phyloP scores from a whole-genome alignment of 345 rosid species.

The Limnanthes douglasii region DNA sequence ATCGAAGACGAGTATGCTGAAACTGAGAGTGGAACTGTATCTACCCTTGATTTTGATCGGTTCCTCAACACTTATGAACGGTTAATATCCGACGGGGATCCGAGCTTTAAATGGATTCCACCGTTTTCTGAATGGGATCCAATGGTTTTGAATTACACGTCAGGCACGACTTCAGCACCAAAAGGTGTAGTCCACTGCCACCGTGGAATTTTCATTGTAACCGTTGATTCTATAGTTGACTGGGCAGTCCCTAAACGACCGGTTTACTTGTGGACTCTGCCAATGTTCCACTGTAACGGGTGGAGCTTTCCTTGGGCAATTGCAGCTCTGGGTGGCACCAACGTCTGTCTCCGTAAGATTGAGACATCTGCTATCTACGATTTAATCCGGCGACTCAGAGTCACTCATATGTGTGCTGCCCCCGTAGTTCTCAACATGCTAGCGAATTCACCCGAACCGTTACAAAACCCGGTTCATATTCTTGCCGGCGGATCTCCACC shows the following conservation, averaged over 20 bases:
- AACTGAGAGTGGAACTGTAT: too few species aligned
- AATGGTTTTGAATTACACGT: constrained; percentile 42
- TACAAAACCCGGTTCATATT: constrained; percentile 19
- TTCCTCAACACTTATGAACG: constrained; percentile 26
- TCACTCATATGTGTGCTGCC: constrained; percentile 53
- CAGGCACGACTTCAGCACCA: constrained; percentile 47
- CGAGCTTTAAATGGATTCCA: constrained; percentile 21
- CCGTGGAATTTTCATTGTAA: constrained; percentile 23
- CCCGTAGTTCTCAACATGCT: constrained; percentile 44
- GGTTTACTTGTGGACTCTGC: constrained; percentile 44
- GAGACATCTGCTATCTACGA: constrained; percentile 16
- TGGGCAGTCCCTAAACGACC: constrained; percentile 27
- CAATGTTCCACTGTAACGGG: constrained; percentile 52
- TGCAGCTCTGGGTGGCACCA: constrained; percentile 49
- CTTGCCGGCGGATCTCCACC: constrained; percentile 55
- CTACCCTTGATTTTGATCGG: background rate
- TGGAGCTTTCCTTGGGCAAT: constrained; percentile 46
- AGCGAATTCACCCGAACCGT: constrained; percentile 14
- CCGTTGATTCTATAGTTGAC: constrained; percentile 21
- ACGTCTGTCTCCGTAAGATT: constrained; percentile 33
- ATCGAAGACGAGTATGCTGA: constrained; percentile 23
- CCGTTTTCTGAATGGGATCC: constrained; percentile 33
- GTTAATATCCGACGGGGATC: constrained; percentile 20
- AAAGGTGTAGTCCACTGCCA: constrained; percentile 45
- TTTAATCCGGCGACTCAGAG: constrained; percentile 25